Evolutionary conservation across 805 yeast genomes (phyloP), one percentile per base, ranked within the genome.

Genomic region (Starmerella kuoi): DNA sequence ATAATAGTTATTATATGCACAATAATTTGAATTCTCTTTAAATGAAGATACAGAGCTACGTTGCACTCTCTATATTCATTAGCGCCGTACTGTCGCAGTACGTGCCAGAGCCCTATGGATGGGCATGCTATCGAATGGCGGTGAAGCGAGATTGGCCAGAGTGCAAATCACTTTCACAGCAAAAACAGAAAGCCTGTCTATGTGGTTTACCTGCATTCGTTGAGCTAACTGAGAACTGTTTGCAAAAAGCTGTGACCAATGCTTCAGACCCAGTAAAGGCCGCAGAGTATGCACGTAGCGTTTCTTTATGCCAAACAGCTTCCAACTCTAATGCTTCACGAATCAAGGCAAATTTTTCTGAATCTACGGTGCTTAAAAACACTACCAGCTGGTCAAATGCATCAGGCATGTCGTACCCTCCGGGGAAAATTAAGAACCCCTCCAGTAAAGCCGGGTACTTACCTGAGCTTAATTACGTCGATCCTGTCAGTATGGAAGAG

Each of bases 91-190:
- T n/a, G n/a, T n/a, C 44, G 5, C 51, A 47, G 23, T 41, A 41
- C 18, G 48, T 47, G 2, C 49, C 49, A 2, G 53, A 49, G 39
- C 45, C 45, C 2, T 49, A 45, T 26, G 50, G 51, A n/a, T 49
- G 53, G 53, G 42, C 49, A 3, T 49, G 53, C 35, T 40, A 31
- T 21, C n/a, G 43, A 3, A 28, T 47, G 38, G 49, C 46, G 2
- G 28, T 33, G 1, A 37, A 40, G 14, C 32, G 47, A n/a, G n/a
- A 27, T 17, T 49, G 53, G 53, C 46, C 44, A 1, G 23, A 31
- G 17, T 49, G 51, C 31, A 15, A 37, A 1, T 26, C 35, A 1
- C 17, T 26, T 12, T 14, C 42, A 3, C 21, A 25, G 4, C 5
- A 36, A 9, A 27, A 35, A n/a, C 41, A 27, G 22, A 32, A 27